Evolutionary conservation across 495 filamentous ascomycete species (phyloP), one percentile per base, ranked within the genome.

Genomic region (Neurospora tetraspora): DNA sequence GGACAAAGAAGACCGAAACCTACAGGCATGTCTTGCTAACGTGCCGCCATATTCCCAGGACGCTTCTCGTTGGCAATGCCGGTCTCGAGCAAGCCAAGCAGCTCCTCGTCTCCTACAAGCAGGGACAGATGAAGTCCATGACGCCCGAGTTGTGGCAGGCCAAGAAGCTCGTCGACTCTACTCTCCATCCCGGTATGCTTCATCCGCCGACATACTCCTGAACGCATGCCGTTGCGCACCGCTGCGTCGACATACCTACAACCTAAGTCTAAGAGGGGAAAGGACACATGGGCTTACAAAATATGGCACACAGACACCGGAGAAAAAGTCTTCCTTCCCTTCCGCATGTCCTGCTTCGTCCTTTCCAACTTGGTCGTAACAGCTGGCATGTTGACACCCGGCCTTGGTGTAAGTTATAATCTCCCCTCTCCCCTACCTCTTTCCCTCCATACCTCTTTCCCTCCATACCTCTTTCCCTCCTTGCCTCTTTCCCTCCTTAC

Each of bases 131-230:
- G 71, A 86, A 86, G 71, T 79, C 82, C 34, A 97, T 98, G 94
- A 97, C 91, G 8, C 90, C 94, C 10, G 92, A 97, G 76, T 81
- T 98, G 76, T 99, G 96, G 96, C 86, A 85, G 73, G 96, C 96
- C 42, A 99, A 99, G 88, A 97, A 98, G 86, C 89, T 97, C 72
- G 90, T 97, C 31, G 96, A 99, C 82, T 94, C 96, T 65, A 98
- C 96, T 9, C 80, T 99, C 71, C 96, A 99, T 81, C 96, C 96
- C 65, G 93, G 92, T 93, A 88, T 71, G 92, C 91, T 86, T 72
- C 83, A 59, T 86, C 72, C 83, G 42, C 61, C 39, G 11, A 37
- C n/a, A 59, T 36, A 40, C 71, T 23, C 47, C 47, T 27, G 23
- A 5, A 23, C 20, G 23, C 27, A 65, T 65, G 27, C 27, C 14